These are phyloP conservation scores for Starmera caribaea DNA, from an alignment of 805 yeast genomes.

Conservation along the genomic window DNA sequence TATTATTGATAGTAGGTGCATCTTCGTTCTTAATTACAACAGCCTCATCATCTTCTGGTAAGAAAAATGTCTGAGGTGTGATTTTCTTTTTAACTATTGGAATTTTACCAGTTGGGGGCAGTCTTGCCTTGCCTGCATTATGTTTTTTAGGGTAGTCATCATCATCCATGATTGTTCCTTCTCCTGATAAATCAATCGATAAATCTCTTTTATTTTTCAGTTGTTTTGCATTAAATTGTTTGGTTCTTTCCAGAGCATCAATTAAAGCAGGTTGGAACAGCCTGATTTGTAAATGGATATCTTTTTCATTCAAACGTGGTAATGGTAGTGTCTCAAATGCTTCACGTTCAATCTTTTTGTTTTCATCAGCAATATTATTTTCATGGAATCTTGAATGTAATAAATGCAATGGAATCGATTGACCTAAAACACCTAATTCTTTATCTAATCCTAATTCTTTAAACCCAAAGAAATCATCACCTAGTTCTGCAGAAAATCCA, in stretches of 20 bases:
- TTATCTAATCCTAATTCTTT: constrained; percentile 87
- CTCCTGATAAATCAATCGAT: constrained; percentile 23
- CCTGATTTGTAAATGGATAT: constrained; percentile 45
- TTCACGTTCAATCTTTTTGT: constrained; percentile 46
- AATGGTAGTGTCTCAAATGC: constrained; percentile 53
- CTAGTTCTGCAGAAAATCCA: constrained; percentile 85
- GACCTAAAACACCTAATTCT: constrained; percentile 76
- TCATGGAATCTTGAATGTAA: constrained; percentile 67
- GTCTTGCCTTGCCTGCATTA: constrained; percentile 43
- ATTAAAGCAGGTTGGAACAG: constrained; percentile 46
- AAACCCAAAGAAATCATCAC: constrained; percentile 98
- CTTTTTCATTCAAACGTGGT: constrained; percentile 40
- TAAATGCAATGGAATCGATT: constrained; percentile 83
- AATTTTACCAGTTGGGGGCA: constrained; percentile 89
- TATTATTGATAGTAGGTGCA: neutral
- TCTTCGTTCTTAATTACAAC: neutral
- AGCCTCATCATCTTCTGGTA: constrained; percentile 24
- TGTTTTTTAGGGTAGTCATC: constrained; percentile 78
- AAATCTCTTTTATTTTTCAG: constrained; percentile 15
- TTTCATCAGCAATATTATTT: constrained; percentile 35
- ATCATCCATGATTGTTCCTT: constrained; percentile 64
- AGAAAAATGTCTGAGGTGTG: constrained; percentile 42
- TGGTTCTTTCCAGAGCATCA: constrained; percentile 32
- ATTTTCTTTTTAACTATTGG: constrained; percentile 57
- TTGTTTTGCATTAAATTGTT: constrained; percentile 30